Evolutionary conservation across 257 asterid species (phyloP).

Genomic region (Lithospermum erythrorhizon): DNA sequence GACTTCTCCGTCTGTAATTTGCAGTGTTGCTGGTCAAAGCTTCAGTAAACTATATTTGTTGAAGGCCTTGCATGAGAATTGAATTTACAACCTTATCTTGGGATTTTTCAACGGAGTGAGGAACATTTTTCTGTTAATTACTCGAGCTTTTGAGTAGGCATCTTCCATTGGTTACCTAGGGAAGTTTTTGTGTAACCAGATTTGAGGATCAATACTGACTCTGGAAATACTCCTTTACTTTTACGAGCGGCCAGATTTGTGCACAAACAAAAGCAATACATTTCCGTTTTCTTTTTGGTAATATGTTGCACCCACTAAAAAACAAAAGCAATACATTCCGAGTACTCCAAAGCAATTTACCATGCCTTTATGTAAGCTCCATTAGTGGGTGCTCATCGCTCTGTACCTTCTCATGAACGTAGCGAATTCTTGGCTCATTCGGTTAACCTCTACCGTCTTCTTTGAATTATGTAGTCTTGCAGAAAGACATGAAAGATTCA

Average conservation of each 20-base stretch:
- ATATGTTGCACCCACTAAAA: too few relatives aligned
- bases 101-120: neutral
- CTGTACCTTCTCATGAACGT: too few relatives aligned
- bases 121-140: neutral
- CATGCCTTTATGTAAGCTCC: too few relatives aligned
- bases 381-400: too few relatives aligned
- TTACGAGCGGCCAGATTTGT: neutral
- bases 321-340: too few relatives aligned
- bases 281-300: neutral
- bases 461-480: too few relatives aligned
- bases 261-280: neutral
- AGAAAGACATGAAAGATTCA: too few relatives aligned
- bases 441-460: too few relatives aligned
- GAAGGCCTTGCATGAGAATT: constrained; percentile 81
- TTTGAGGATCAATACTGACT: neutral
- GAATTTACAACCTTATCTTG: constrained; percentile 11
- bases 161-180: neutral
- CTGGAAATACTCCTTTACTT: neutral
- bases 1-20: neutral
- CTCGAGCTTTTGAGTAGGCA: neutral
- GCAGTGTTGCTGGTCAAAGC: constrained; percentile 93
- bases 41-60: constrained; percentile 67
- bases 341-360: too few relatives aligned
- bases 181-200: neutral
- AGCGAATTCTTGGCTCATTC: too few relatives aligned